Conservation (phyloP, 345 rosid species). For the Triadica sebifera region DNA sequence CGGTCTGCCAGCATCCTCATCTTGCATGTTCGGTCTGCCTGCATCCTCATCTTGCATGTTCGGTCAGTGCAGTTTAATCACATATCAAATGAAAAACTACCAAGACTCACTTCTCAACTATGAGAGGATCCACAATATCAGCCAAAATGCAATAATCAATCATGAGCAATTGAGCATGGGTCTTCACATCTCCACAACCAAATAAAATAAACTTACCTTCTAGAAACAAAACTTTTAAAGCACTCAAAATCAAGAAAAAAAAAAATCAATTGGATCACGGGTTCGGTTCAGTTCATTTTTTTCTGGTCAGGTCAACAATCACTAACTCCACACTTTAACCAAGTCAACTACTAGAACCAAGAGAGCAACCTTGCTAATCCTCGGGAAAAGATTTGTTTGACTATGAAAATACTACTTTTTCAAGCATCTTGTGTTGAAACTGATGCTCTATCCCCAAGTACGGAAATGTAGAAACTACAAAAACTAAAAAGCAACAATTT, state of each 20-base stretch:
- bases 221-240: neutral
- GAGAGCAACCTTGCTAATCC: neutral
- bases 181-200: neutral
- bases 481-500: neutral
- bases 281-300: too few species aligned
- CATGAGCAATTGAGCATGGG: neutral
- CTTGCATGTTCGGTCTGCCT: conserved; percentile 90
- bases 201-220: neutral
- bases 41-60: conserved; percentile 93
- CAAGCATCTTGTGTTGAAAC: neutral
- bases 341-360: neutral
- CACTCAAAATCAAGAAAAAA: neutral
- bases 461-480: neutral
- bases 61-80: conserved; percentile 37
- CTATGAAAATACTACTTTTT: neutral
- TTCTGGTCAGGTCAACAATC: too few species aligned
- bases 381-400: neutral
- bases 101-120: neutral
- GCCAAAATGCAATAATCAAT: too few species aligned
- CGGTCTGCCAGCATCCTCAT: conserved; percentile 86
- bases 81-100: neutral
- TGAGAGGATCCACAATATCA: neutral
- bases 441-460: neutral
- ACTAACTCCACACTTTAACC: neutral
- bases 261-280: too few species aligned